These are phyloP conservation scores for Fusarium tuaranense DNA, from an alignment of 2,329 filamentous ascomycete species.

Conservation along the genomic window DNA sequence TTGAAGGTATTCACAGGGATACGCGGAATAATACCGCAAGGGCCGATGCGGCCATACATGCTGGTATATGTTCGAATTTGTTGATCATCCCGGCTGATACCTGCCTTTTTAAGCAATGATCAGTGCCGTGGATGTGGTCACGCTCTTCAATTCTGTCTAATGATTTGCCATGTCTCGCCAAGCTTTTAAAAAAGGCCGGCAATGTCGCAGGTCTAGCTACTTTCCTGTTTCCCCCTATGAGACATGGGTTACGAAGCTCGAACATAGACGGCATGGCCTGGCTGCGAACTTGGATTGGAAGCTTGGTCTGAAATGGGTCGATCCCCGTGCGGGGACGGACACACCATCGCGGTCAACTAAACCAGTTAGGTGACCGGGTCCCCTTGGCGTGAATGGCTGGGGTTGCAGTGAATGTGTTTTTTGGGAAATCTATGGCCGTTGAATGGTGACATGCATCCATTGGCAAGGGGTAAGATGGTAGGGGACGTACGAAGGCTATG, in stretches of 20 bases:
- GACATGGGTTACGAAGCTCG: constrained; percentile 19
- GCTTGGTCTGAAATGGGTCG: constrained; percentile 1
- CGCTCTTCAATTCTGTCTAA: neutral
- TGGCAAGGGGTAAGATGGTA: neutral
- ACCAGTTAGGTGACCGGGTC: neutral
- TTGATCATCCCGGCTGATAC: neutral
- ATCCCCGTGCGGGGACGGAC: constrained; percentile 25
- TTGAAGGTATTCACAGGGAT: too few relatives aligned
- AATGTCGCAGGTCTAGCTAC: neutral
- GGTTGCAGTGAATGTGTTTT: neutral
- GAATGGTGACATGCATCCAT: neutral
- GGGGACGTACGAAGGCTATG: neutral
- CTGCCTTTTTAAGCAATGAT: constrained; percentile 35
- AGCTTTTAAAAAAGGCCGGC: neutral
- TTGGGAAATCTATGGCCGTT: neutral
- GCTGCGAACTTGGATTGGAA: constrained; percentile 21
- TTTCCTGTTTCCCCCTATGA: constrained; percentile 10
- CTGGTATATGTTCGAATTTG: neutral
- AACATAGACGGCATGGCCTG: constrained; percentile 11
- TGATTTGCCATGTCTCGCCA: constrained; percentile 26
- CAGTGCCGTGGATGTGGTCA: constrained; percentile 17
- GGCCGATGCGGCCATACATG: neutral
- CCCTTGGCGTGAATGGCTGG: neutral
- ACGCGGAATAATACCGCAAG: constrained; percentile 5
- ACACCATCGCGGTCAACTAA: constrained; percentile 3